Base-by-base conservation (phyloP, 2,329 filamentous ascomycete species). In the Diaporthe citri region DNA sequence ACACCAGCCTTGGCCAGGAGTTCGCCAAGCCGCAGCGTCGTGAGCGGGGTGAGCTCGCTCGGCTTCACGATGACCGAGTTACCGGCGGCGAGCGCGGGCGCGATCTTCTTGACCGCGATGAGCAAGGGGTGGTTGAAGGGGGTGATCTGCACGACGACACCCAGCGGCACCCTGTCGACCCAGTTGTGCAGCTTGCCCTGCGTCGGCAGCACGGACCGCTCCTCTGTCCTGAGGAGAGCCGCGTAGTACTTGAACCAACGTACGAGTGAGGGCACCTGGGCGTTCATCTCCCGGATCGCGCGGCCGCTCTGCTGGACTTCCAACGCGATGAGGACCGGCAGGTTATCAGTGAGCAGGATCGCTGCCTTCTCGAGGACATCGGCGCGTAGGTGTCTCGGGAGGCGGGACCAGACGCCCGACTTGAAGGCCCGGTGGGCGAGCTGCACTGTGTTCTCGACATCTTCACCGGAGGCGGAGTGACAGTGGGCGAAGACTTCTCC, bases 211-310 rank as follows among this genome's bases (percentile, higher is more conserved):
- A 94, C 90, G 2, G 90, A 83, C 3, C 91, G 88, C 82, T 94
- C 91, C 79, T 93, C 91, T 1, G 90, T 91, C n/a, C 93, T 89
- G 43, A 93, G 87, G 1, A 94, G 80, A 0, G 91, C 87, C 2
- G 92, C 92, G 79, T 93, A 95, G 84, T 94, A 94, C 75, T 89
- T 90, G 83, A 94, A 91, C 93, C 93, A 94, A 57, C 90, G 89
- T 1, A 91, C 88, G 0, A 94, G 85, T 0, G 89, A 90, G 0
- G 90, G 90, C 7, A 93, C 89, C 80, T 94, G 93, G 1, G 92
- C 92, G 66, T 88, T 87, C 91, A 95, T 93, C 81, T 94, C 93
- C 36, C 92, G 90, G 39, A 93, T 85, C 0, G 90, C 90, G 0
- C 93, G 90, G 3, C 93, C 93, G 0, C 93, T 95, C 81, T 94